These are phyloP conservation scores for Kazachstania africana DNA, from an alignment of 805 yeast species.

Conservation along the genomic window DNA sequence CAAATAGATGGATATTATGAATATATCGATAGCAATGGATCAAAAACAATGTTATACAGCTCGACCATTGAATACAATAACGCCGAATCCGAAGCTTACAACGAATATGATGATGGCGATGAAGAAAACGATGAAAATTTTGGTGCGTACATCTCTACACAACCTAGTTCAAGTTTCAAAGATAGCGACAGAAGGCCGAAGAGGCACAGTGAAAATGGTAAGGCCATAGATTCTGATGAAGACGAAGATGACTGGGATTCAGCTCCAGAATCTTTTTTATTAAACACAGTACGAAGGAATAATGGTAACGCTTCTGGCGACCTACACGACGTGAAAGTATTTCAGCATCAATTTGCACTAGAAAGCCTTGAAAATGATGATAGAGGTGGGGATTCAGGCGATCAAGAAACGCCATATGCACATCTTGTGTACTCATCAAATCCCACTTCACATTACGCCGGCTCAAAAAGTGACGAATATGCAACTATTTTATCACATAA, in stretches of 20 bases:
- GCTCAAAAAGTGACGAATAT: slow-evolving; percentile 11
- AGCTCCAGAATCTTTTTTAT: slow-evolving; percentile 4
- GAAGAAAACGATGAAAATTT: slow-evolving; percentile 9
- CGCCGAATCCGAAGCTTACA: too few relatives aligned
- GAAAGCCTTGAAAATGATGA: slow-evolving; percentile 37
- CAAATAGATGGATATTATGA: slow-evolving; percentile 25
- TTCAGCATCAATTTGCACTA: slow-evolving; percentile 36
- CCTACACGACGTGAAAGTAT: slow-evolving; percentile 17
- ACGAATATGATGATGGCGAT: slow-evolving; percentile 5
- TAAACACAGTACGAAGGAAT: slow-evolving; percentile 7
- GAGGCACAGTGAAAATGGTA: too few relatives aligned
- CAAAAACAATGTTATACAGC: slow-evolving; percentile 19
- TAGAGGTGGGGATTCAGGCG: slow-evolving; percentile 70
- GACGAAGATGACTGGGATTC: not conserved
- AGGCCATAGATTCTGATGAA: not conserved
- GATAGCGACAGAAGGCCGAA: not conserved
- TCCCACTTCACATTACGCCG: too few relatives aligned
- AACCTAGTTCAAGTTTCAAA: slow-evolving; percentile 11
- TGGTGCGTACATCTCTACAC: slow-evolving; percentile 21
- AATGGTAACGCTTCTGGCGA: slow-evolving; percentile 9
- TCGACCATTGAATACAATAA: slow-evolving; percentile 24
- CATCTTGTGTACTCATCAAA: too few relatives aligned
- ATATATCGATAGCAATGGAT: slow-evolving; percentile 26
- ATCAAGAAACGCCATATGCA: slow-evolving; percentile 66
- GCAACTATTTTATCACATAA: slow-evolving; percentile 8